These are phyloP conservation scores for Magnolia changhungtana DNA, from an alignment of 164 flowering plant species.

Conservation along the genomic window DNA sequence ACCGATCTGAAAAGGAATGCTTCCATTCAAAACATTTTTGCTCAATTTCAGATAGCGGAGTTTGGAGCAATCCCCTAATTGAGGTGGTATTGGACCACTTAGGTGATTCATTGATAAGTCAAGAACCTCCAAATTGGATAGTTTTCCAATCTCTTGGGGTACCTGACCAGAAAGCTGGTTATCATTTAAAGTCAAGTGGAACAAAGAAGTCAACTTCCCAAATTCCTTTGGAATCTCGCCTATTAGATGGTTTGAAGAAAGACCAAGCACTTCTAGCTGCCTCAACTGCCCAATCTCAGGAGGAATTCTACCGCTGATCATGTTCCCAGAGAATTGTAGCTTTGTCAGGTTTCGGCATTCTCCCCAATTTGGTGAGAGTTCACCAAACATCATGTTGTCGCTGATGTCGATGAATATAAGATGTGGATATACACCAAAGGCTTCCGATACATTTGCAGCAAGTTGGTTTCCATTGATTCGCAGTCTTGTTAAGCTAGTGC, in stretches of 20 bases:
- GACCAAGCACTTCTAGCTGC: background rate
- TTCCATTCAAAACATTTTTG: slow-evolving; percentile 1
- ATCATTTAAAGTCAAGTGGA: background rate
- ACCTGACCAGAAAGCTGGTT: background rate
- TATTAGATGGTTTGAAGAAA: slow-evolving; percentile 4
- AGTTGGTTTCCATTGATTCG: slow-evolving; percentile 19
- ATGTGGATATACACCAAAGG: slow-evolving; percentile 18
- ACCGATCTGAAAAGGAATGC: slow-evolving; percentile 5
- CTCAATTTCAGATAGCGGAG: background rate
- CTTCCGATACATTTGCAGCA: slow-evolving; percentile 18
- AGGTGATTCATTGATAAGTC: background rate
- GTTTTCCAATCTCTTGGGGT: background rate
- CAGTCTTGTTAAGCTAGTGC: slow-evolving; percentile 19
- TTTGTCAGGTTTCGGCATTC: background rate
- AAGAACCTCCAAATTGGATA: background rate
- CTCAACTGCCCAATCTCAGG: background rate
- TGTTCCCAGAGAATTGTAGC: slow-evolving; percentile 1
- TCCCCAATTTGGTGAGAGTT: slow-evolving; percentile 5
- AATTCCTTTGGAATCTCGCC: slow-evolving; percentile 8
- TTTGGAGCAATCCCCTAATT: background rate
- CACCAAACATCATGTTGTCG: slow-evolving; percentile 3
- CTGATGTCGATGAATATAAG: background rate
- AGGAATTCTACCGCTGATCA: slow-evolving; percentile 1
- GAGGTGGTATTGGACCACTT: slow-evolving; percentile 2
- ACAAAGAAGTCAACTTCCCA: slow-evolving; percentile 1